Conservation (phyloP, 2,329 filamentous ascomycete genomes). For the Penicillium aurantiogriseum region DNA sequence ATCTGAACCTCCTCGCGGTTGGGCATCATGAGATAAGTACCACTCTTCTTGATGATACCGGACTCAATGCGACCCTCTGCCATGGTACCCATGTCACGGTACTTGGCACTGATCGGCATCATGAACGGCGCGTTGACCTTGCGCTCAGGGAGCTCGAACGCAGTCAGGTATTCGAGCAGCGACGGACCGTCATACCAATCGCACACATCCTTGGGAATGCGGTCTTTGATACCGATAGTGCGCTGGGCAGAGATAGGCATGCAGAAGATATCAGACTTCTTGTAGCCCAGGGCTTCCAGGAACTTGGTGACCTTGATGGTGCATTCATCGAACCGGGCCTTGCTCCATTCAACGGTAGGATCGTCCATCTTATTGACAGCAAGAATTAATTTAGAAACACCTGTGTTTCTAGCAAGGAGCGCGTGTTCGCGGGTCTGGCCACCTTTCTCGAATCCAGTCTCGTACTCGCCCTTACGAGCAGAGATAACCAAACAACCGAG, state of each 20-base stretch:
- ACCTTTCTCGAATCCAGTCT: slow-evolving; percentile 95
- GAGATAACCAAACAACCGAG: slow-evolving; percentile 95
- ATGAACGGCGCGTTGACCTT: slow-evolving; percentile 98
- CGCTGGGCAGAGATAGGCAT: slow-evolving; percentile 95
- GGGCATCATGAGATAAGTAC: slow-evolving; percentile 89
- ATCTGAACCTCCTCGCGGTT: slow-evolving; percentile 80
- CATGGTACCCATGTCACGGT: slow-evolving; percentile 95
- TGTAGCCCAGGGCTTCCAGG: slow-evolving; percentile 90
- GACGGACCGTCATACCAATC: slow-evolving; percentile 89
- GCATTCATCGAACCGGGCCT: slow-evolving; percentile 90
- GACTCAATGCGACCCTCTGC: slow-evolving; percentile 97
- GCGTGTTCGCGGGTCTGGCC: slow-evolving; percentile 97
- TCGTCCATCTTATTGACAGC: slow-evolving; percentile 72
- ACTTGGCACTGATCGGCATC: slow-evolving; percentile 97
- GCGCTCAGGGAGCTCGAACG: slow-evolving; percentile 87
- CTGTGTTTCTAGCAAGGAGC: slow-evolving; percentile 95
- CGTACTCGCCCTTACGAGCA: slow-evolving; percentile 96
- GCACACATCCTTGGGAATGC: slow-evolving; percentile 71
- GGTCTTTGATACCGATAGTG: slow-evolving; percentile 81
- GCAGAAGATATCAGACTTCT: slow-evolving; percentile 90
- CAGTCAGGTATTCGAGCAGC: slow-evolving; percentile 90
- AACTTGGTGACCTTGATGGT: slow-evolving; percentile 83
- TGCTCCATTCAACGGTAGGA: slow-evolving; percentile 90
- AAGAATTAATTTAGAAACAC: neutral
- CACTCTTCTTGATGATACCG: slow-evolving; percentile 87